Evolutionary conservation across 768 basidiomycete species (phyloP), one percentile per base, ranked within the genome.

Genomic region (Stropharia rugosoannulata): DNA sequence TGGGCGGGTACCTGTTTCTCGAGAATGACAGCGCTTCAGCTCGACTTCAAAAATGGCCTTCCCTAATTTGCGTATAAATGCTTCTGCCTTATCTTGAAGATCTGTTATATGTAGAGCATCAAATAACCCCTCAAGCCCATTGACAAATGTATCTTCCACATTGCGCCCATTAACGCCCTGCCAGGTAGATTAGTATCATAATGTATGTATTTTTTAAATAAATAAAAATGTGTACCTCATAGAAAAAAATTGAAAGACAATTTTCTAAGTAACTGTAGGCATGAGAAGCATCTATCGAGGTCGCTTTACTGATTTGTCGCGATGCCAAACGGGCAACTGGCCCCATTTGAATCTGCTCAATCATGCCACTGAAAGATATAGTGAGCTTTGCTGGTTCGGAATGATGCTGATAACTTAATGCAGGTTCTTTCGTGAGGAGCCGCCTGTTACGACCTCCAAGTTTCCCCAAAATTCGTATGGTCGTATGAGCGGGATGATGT

Each of bases 401-500:
- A 59, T 85, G 81, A 46, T 86, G 76, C 10, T 80, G 81, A 69
- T 87, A 96, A 37, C 81, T 80, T 49, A 99, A 73, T 18, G 82
- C 69, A 0, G 92, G 89, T 47, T 95, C 90, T 59, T 89, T 88
- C 55, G 87, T 84, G 55, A 97, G 75, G 56, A 98, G 78, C 39
- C 90, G 84, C 25, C 97, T 81, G 70, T 98, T 99, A 47, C 97
- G 77, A 1, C 97, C 97, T 6, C 97, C 97, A 4, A 99, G 75
- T 72, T 98, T 99, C 41, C 97, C 97, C 3, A 99, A 76, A 54
- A 99, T 98, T 22, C 97, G 89, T 63, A 97, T 91, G 1, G 96
- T 95, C 12, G 92, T 93, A 69, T 98, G 93, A 0, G 97, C 87
- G 51, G 94, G 92, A 57, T 87, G 85, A 66, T 96, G 93, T 62